Evolutionary conservation across 2,329 filamentous ascomycete genomes (phyloP), one percentile per base, ranked within the genome.

Genomic region (Colletotrichum cordylinicola): DNA sequence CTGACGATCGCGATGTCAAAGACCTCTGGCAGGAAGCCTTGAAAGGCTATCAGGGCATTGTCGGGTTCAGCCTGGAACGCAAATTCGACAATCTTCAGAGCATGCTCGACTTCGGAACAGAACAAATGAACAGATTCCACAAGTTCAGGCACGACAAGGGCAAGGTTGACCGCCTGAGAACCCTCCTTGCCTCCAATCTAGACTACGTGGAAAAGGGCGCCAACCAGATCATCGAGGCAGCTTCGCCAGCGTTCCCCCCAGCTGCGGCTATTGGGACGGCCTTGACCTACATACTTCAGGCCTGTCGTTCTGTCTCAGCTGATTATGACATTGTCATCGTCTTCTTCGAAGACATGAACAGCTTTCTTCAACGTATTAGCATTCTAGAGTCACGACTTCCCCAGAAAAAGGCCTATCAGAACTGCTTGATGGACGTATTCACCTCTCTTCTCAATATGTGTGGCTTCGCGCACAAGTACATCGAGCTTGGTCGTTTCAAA

Each of bases 21-120:
- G 82, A 83, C 16, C 60, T 79, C 12, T 84, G 83, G 83, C 82
- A 82, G 2, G 80, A 83, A 15, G 83, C 83, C 0, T 77, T 84
- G 31, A 80, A 81, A 61, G 72, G 69, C 39, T 84, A 84, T 73
- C 79, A 82, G 43, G 81, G 83, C 35, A 81, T 84, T n/a, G 80
- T 83, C 2, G 83, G 83, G 0, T 82, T 84, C 52, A 81, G 82
- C 48, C 77, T 84, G 3, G 72, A 83, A 29, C 78, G 73, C 43
- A 81, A 83, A 31, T 83, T 82, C 35, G 77, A 80, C 35, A 82
- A 78, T 60, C 77, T 80, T 4, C 67, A 81, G 55, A 77, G 67
- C 1, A 81, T 83, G 80, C 69, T 78, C 64, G 37, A 68, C n/a
- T 74, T 62, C 21, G 74, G 76, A n/a, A 74, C 43, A 12, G 43